These are phyloP conservation scores for Barnettozyma sp. DNA, from an alignment of 805 yeast species.

Conservation along the genomic window DNA sequence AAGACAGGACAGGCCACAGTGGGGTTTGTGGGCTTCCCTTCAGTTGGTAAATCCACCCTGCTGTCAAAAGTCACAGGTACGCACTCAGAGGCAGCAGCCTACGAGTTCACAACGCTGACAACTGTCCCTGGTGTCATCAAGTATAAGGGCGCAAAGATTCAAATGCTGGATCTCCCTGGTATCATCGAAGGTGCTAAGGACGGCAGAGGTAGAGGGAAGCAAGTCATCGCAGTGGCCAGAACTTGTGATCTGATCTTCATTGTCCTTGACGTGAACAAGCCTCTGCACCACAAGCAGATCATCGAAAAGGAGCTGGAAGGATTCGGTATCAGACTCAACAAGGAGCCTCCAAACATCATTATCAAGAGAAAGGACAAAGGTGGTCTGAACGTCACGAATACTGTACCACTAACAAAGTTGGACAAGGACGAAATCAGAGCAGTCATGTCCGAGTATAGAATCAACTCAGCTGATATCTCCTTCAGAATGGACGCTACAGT, in stretches of 20 bases:
- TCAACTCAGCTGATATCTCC: constrained; percentile 93
- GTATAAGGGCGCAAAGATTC: constrained; percentile 95
- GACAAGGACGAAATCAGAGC: constrained; percentile 93
- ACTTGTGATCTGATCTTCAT: constrained; percentile 91
- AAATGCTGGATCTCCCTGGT: constrained; percentile 90
- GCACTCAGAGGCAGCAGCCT: constrained; percentile 95
- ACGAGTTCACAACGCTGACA: constrained; percentile 94
- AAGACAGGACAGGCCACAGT: constrained; percentile 97
- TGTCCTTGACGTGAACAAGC: constrained; percentile 93
- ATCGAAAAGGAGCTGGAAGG: constrained; percentile 96
- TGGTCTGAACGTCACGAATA: constrained; percentile 88
- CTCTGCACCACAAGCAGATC: constrained; percentile 86
- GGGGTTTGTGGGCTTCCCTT: constrained; percentile 97
- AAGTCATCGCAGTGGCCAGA: constrained; percentile 98
- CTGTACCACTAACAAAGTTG: constrained; percentile 86
- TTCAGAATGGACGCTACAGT: constrained; percentile 97
- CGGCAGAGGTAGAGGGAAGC: constrained; percentile 90
- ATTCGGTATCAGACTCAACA: constrained; percentile 91
- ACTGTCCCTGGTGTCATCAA: constrained; percentile 96
- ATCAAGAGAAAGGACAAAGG: constrained; percentile 93
- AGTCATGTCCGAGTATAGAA: constrained; percentile 91
- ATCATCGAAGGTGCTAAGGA: constrained; percentile 88
- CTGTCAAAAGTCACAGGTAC: constrained; percentile 89
- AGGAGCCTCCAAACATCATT: constrained; percentile 86
- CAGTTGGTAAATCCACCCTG: constrained; percentile 81